Percentiles rank a stretch among this genome's conserved stretches.
These are phyloP conservation scores for Kodamaea kaohsiungensis DNA, from an alignment of 805 yeast species.

Conservation along the genomic window DNA sequence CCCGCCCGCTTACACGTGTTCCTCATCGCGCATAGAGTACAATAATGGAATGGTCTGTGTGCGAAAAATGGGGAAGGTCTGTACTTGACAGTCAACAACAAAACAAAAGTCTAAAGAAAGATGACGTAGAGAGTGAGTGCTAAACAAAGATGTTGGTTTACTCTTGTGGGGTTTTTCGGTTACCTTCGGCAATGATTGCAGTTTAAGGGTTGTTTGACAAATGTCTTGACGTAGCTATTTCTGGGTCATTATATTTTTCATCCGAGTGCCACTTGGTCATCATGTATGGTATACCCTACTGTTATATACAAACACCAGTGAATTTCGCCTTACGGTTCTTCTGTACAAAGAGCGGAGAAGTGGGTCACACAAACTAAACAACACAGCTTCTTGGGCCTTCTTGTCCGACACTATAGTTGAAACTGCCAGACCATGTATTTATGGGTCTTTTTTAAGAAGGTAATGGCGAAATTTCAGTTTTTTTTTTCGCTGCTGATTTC, in stretches of 20 bases:
- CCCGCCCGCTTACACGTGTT: not conserved
- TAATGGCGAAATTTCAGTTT: conserved; percentile 4
- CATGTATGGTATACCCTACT: too few species aligned
- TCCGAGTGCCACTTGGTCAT: too few species aligned
- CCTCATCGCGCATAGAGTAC: not conserved
- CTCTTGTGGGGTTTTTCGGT: too few species aligned
- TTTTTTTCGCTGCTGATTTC: conserved; percentile 2
- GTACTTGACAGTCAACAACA: not conserved
- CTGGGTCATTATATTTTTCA: too few species aligned
- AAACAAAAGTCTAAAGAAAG: not conserved
- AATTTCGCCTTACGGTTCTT: not conserved
- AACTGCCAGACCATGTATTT: not conserved
- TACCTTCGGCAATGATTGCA: too few species aligned
- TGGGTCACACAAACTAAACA: too few species aligned
- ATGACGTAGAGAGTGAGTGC: too few species aligned
- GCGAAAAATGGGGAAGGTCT: not conserved
- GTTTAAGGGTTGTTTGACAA: too few species aligned
- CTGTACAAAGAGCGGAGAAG: not conserved
- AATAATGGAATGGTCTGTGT: not conserved
- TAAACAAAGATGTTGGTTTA: too few species aligned
- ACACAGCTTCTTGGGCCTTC: not conserved
- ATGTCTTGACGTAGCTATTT: too few species aligned
- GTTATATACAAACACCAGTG: too few species aligned
- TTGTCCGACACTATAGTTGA: not conserved
- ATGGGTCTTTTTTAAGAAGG: conserved; percentile 7